Evolutionary conservation across 2,329 filamentous ascomycete genomes (phyloP).

Genomic region (Scedosporium boydii): DNA sequence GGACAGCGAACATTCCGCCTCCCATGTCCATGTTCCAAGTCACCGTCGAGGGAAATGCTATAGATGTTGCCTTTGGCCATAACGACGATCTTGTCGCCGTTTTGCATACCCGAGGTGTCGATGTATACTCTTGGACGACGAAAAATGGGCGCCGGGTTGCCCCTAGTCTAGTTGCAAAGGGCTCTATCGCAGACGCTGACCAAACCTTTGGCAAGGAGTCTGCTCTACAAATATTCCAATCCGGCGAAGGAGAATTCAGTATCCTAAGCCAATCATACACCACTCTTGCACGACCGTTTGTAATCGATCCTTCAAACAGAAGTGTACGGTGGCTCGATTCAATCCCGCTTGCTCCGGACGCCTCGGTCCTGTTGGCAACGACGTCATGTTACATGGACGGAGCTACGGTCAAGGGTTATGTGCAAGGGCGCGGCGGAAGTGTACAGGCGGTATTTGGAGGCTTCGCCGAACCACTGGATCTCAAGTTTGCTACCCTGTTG

Average conservation of each 20-base stretch:
- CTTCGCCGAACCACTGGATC: conserved; percentile 22
- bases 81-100: conserved; percentile 60
- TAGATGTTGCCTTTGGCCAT: conserved; percentile 67
- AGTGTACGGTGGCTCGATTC: conserved; percentile 6
- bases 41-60: conserved; percentile 46
- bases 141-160: conserved; percentile 30
- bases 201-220: background rate
- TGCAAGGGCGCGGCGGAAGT: conserved; percentile 36
- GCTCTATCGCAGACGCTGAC: background rate
- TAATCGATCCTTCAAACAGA: background rate
- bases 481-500: conserved; percentile 35
- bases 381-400: conserved; percentile 23
- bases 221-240: conserved; percentile 23
- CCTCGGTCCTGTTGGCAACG: conserved; percentile 10
- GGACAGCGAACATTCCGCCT: conserved; percentile 77
- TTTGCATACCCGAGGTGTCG: conserved; percentile 56
- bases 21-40: conserved; percentile 84
- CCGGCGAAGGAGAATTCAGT: conserved; percentile 17
- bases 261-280: conserved; percentile 20
- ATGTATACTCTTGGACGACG: conserved; percentile 61
- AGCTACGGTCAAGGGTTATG: conserved; percentile 23
- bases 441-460: conserved; percentile 28
- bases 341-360: conserved; percentile 5
- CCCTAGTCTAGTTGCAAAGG: background rate
- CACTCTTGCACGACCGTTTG: background rate